These are phyloP conservation scores for Pseudotulostoma volvatum DNA, from an alignment of 495 filamentous ascomycete genomes.

Conservation along the genomic window DNA sequence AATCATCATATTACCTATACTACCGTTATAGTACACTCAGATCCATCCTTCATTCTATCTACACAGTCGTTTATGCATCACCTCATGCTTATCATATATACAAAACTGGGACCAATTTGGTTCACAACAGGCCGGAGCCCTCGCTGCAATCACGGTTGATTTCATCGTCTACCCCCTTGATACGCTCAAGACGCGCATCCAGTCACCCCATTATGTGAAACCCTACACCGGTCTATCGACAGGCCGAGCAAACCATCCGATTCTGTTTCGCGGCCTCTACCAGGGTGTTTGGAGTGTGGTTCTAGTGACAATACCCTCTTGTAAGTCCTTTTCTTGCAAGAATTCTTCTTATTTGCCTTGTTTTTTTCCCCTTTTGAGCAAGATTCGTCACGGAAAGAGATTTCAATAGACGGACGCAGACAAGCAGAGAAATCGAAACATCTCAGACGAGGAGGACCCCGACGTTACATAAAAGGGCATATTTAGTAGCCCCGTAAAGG, in stretches of 20 bases:
- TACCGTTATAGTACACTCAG: slow-evolving; percentile 2
- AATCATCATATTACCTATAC: too few species aligned
- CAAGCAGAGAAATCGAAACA: too few species aligned
- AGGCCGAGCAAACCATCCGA: slow-evolving; percentile 32
- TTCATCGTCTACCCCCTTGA: slow-evolving; percentile 70
- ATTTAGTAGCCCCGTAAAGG: too few species aligned
- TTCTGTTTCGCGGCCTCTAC: slow-evolving; percentile 61
- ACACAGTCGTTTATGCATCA: not conserved
- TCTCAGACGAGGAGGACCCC: too few species aligned
- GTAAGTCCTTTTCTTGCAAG: slow-evolving; percentile 21
- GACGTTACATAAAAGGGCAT: too few species aligned
- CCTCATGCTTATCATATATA: slow-evolving; percentile 1
- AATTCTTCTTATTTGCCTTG: not conserved
- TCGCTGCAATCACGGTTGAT: slow-evolving; percentile 66
- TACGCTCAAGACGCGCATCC: slow-evolving; percentile 72
- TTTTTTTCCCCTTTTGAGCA: not conserved
- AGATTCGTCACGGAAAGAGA: too few species aligned
- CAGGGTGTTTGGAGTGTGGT: slow-evolving; percentile 82
- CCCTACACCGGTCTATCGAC: slow-evolving; percentile 42
- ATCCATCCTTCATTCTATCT: slow-evolving; percentile 3
- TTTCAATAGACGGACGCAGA: too few species aligned
- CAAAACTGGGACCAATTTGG: too few species aligned
- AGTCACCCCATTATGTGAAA: slow-evolving; percentile 52
- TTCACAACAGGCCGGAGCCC: slow-evolving; percentile 49
- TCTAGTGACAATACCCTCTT: slow-evolving; percentile 72